A percentile compares a stretch with the other conserved stretches of the same genome.
These are phyloP conservation scores for Malus domestica DNA, from an alignment of 306 rosid species.

Conservation along the genomic window ASM211411v1 NC_041793.1:16754001-16754500, in stretches of 20 bases:
- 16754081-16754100: conserved; percentile 99
- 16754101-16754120: conserved; percentile 72
- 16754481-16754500: neutral
- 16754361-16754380: neutral
- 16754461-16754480: neutral
- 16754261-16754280: neutral
- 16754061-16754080: conserved; percentile 11
- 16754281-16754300: neutral
- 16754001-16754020: neutral
- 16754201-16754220: conserved; percentile 57
- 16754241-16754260: neutral
- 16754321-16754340: neutral
- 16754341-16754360: neutral
- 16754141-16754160: conserved; percentile 87
- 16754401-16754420: neutral
- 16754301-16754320: neutral
- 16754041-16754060: neutral
- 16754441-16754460: neutral
- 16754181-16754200: conserved; percentile 77
- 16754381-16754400: neutral
- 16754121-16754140: conserved; percentile 83
- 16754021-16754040: neutral
- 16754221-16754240: neutral
- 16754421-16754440: neutral
- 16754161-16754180: conserved; percentile 89